Conservation (phyloP, 495 filamentous ascomycete genomes). For the Patellaria atrata region DNA sequence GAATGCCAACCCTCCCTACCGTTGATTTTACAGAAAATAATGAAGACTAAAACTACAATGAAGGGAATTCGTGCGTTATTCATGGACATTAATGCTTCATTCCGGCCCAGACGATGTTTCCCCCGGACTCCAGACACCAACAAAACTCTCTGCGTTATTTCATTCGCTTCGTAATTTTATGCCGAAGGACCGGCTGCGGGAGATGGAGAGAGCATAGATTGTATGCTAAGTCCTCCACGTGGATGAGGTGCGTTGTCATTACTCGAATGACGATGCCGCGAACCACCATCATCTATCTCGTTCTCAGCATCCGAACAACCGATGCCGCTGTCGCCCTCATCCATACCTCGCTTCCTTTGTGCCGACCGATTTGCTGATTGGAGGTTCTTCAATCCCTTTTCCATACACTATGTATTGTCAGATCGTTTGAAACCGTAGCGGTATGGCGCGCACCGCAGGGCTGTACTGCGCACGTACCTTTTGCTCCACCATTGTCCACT, state of each 20-base stretch:
- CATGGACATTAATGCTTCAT: too few relatives aligned
- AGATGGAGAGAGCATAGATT: conserved; percentile 14
- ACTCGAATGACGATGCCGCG: not conserved
- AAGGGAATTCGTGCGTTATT: too few relatives aligned
- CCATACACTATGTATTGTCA: conserved; percentile 40
- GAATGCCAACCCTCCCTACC: too few relatives aligned
- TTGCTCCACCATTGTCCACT: conserved; percentile 53
- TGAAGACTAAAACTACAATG: too few relatives aligned
- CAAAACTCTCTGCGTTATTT: too few relatives aligned
- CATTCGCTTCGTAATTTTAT: too few relatives aligned
- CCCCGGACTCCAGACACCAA: too few relatives aligned
- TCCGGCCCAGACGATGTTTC: too few relatives aligned
- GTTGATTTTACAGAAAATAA: too few relatives aligned
- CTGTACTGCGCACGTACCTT: conserved; percentile 48
- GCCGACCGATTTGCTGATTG: conserved; percentile 28
- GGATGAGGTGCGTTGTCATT: not conserved
- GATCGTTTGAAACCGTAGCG: not conserved
- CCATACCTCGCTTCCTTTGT: conserved; percentile 21
- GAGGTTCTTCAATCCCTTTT: conserved; percentile 37
- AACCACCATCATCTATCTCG: conserved; percentile 12
- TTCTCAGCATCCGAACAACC: conserved; percentile 20
- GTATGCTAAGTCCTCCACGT: conserved; percentile 16
- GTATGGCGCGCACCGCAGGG: not conserved
- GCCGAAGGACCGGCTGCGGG: too few relatives aligned
- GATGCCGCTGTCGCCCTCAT: conserved; percentile 20